These are phyloP conservation scores for Colletotrichum chlorophyti DNA, from an alignment of 2,329 filamentous ascomycete species.

Conservation along the genomic window DNA sequence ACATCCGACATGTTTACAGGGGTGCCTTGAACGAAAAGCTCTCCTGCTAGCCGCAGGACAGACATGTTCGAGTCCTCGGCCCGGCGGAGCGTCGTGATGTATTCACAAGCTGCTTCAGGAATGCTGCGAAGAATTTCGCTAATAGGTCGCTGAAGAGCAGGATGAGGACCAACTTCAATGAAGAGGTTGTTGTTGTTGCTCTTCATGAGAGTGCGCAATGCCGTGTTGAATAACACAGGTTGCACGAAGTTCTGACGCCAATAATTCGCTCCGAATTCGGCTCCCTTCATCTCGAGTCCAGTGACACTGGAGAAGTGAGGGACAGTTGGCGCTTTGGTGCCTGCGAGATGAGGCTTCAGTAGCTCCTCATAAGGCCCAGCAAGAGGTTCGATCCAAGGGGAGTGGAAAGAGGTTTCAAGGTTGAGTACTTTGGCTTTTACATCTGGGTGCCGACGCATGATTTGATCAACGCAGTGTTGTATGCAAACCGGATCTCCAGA, in stretches of 20 bases:
- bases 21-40: constrained; percentile 51
- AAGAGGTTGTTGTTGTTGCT: constrained; percentile 21
- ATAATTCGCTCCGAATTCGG: constrained; percentile 35
- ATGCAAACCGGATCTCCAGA: constrained; percentile 33
- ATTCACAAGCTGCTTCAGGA: constrained; percentile 34
- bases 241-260: constrained; percentile 52
- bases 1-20: constrained; percentile 43
- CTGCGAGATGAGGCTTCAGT: neutral
- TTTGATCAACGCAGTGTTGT: constrained; percentile 33
- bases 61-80: constrained; percentile 55
- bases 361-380: constrained; percentile 25
- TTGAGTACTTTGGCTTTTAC: constrained; percentile 41
- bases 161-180: constrained; percentile 34
- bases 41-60: constrained; percentile 50
- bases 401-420: constrained; percentile 51
- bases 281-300: constrained; percentile 31
- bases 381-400: constrained; percentile 33
- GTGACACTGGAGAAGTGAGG: constrained; percentile 37
- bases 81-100: constrained; percentile 54
- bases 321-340: neutral
- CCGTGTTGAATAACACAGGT: constrained; percentile 51
- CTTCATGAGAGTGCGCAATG: constrained; percentile 33
- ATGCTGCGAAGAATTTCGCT: constrained; percentile 42
- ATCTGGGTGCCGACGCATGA: constrained; percentile 37
- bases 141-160: constrained; percentile 31